Evolutionary conservation across 805 yeast species (phyloP).

Genomic region (Teunomyces funiuensis): DNA sequence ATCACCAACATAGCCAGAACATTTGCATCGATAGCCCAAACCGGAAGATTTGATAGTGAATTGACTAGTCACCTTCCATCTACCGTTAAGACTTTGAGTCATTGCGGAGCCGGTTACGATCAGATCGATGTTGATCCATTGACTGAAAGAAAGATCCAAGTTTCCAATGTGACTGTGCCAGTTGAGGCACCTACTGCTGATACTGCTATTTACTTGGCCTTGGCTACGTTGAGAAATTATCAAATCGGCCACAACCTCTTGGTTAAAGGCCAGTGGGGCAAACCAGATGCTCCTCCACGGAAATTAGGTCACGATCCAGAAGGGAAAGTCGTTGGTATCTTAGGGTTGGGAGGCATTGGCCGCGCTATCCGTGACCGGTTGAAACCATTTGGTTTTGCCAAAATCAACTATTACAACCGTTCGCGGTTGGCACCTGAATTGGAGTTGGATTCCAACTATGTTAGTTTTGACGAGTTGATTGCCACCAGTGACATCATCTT

Average conservation of each 20-base stretch:
- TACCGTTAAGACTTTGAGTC: conserved; percentile 52
- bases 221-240: conserved; percentile 68
- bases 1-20: conserved; percentile 51
- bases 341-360: conserved; percentile 92
- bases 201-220: conserved; percentile 60
- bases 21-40: conserved; percentile 47
- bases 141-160: conserved; percentile 52
- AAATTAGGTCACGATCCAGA: conserved; percentile 73
- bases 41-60: conserved; percentile 69
- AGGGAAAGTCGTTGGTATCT: conserved; percentile 73
- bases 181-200: conserved; percentile 75
- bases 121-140: conserved; percentile 62
- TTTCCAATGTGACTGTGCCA: conserved; percentile 65
- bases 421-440: conserved; percentile 54
- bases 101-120: conserved; percentile 77
- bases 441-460: conserved; percentile 72
- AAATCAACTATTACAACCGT: conserved; percentile 74
- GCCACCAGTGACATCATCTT: conserved; percentile 66
- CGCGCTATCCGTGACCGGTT: conserved; percentile 72
- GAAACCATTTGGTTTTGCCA: conserved; percentile 72
- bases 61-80: conserved; percentile 54
- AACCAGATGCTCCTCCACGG: conserved; percentile 41
- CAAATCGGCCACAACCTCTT: conserved; percentile 56
- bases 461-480: conserved; percentile 66
- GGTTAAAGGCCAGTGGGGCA: conserved; percentile 57